A percentile compares a stretch with the other conserved stretches of the same genome.
Evolutionary conservation across 2,329 filamentous ascomycete genomes (phyloP).

Genomic region (Intubia oerlemansii): DNA sequence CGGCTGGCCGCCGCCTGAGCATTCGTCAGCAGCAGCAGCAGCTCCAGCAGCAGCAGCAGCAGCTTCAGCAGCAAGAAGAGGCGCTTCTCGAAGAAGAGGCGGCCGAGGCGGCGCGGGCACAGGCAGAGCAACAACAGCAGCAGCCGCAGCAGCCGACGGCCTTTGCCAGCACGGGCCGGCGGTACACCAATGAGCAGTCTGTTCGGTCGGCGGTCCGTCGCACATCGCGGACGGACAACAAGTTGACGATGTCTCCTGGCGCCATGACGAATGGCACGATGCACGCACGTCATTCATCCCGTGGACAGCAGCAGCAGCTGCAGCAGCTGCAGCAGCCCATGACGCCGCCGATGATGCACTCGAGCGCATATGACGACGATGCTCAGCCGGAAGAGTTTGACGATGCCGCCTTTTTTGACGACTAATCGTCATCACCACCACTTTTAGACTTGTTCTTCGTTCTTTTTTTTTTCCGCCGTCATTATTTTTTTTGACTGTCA

Average conservation of each 20-base stretch:
- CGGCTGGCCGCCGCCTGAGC: too few relatives aligned
- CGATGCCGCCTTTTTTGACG: conserved; percentile 36
- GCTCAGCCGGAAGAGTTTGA: conserved; percentile 37
- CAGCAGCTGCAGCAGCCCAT: conserved; percentile 19
- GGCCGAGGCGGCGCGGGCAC: too few relatives aligned
- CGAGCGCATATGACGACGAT: conserved; percentile 37
- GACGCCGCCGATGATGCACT: conserved; percentile 40
- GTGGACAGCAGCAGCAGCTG: too few relatives aligned
- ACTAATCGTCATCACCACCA: conserved; percentile 9
- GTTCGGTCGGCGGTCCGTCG: conserved; percentile 17
- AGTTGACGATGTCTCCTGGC: too few relatives aligned
- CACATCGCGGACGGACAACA: conserved; percentile 15
- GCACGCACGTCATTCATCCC: too few relatives aligned
- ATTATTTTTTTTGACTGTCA: neutral
- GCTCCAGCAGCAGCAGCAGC: conserved; percentile 10
- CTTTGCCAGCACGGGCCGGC: conserved; percentile 36
- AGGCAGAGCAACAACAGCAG: too few relatives aligned
- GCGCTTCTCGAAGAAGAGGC: too few relatives aligned
- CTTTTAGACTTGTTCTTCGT: neutral
- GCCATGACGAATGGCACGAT: too few relatives aligned
- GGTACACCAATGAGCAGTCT: conserved; percentile 32
- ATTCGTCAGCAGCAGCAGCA: conserved; percentile 37
- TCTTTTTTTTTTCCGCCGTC: neutral
- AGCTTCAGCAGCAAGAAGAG: conserved; percentile 4
- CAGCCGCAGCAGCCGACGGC: conserved; percentile 29